Evolutionary conservation across 805 yeast species (phyloP), one percentile per base, ranked within the genome.

Genomic region (Pichia rugopelliculosa): DNA sequence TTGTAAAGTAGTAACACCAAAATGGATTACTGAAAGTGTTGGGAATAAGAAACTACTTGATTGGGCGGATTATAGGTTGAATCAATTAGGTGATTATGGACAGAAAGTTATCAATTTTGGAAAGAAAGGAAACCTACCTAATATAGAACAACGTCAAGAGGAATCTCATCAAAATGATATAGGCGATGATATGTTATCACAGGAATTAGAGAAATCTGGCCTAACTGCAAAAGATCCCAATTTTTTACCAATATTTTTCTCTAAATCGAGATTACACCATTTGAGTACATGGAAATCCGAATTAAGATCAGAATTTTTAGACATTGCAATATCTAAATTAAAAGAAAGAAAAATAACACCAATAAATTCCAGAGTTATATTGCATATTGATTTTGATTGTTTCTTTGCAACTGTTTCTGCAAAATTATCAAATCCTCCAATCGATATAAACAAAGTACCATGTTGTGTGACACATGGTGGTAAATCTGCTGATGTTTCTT

Each of bases 311-410:
- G 75, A 76, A 26, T 87, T 84, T 58, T 70, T 84, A 36, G 61
- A 70, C 4, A 65, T 64, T 42, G 78, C 84, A 13, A 55, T 77
- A 1, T 58, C 56, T 5, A 55, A 42, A 15, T 51, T 47, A 33
- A 30, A 47, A 26, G 44, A 45, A 44, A 36, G 59, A 40, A 41
- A 46, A n/a, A 21, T 12, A 30, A 25, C 24, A 17, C 10, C 50
- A 38, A 20, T 26, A 4, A 58, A 57, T 30, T 12, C 38, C 4
- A 47, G 39, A 44, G 60, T 74, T 1, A 76, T 90, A 10, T 60
- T 90, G 46, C 97, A 91, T 62, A 73, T 91, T 30, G 99, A 91
- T 62, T 91, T 89, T 63, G 99, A 91, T 62, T 88, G 96, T 54
- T 91, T 93, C 58, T 91, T 91, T 66, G 97, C 90, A 2, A 75